These are phyloP conservation scores for Paramecium sexaurelia DNA, from an alignment of 73 alveolate genomes.

Conservation along the genomic window DNA sequence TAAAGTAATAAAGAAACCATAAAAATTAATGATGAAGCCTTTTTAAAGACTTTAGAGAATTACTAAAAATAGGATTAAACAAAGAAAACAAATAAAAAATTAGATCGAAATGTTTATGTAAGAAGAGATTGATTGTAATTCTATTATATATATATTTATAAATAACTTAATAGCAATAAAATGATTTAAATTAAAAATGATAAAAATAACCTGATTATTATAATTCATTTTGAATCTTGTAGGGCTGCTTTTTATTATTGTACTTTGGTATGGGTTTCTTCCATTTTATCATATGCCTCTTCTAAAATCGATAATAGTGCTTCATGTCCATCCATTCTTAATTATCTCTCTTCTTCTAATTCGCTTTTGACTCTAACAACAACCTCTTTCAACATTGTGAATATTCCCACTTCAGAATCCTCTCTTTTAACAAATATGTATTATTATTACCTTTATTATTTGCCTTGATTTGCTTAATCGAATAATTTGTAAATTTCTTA, in stretches of 20 bases:
- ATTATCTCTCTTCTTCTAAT: slow-evolving; percentile 35
- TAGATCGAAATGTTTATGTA: slow-evolving; percentile 30
- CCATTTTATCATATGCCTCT: slow-evolving; percentile 48
- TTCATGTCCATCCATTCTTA: slow-evolving; percentile 53
- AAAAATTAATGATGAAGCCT: not conserved
- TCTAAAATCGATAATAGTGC: slow-evolving; percentile 6
- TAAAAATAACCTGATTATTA: not conserved
- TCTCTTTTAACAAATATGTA: not conserved
- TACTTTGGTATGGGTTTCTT: slow-evolving; percentile 27
- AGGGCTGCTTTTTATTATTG: not conserved
- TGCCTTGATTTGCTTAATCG: not conserved
- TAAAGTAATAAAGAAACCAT: not conserved
- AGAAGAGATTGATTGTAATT: not conserved
- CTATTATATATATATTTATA: not conserved
- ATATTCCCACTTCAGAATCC: slow-evolving; percentile 31
- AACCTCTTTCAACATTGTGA: slow-evolving; percentile 33
- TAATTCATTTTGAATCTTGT: not conserved
- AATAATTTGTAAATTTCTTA: slow-evolving; percentile 2
- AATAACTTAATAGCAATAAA: not conserved
- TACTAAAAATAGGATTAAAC: not conserved
- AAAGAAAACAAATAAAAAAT: not conserved
- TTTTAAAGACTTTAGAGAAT: not conserved
- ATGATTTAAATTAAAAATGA: not conserved
- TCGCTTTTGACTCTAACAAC: slow-evolving; percentile 47
- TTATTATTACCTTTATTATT: slow-evolving; percentile 22